These are phyloP conservation scores for Fusarium sp. DNA, from an alignment of 2,329 filamentous ascomycete genomes.

Conservation along the genomic window DNA sequence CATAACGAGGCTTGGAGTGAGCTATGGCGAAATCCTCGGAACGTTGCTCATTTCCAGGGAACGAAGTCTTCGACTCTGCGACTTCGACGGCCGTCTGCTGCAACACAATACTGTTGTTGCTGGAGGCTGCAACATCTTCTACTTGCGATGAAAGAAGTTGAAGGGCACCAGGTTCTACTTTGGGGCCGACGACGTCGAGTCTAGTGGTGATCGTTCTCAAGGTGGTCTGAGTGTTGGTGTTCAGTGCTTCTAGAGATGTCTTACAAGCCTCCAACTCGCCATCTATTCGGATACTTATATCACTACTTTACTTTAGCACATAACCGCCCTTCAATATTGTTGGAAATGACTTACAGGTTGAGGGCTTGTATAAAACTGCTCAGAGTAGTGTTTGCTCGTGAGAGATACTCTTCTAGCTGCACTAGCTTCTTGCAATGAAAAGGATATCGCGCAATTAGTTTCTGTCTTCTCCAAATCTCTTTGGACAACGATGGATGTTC, in stretches of 20 bases:
- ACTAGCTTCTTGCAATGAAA: not conserved
- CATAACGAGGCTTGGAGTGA: not conserved
- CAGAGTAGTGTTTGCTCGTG: fast-evolving
- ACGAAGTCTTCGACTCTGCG: fast-evolving
- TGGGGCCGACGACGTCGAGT: fast-evolving
- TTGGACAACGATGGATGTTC: fast-evolving
- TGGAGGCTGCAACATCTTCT: not conserved
- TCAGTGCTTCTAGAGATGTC: no score
- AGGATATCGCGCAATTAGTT: not conserved
- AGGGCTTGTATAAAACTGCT: not conserved
- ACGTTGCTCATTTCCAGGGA: fast-evolving
- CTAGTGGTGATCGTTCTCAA: not conserved
- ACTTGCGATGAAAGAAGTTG: fast-evolving
- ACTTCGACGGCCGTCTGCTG: fast-evolving
- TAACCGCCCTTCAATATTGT: no score
- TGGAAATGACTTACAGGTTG: not conserved
- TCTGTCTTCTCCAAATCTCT: fast-evolving
- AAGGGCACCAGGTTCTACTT: fast-evolving
- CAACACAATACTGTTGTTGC: fast-evolving
- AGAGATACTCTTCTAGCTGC: not conserved
- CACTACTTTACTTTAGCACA: no score
- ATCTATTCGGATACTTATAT: no score
- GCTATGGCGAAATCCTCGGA: no score
- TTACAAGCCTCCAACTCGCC: no score
- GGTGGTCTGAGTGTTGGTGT: fast-evolving